Conservation (phyloP, 768 basidiomycete species). For the Rhizopogon roseolus region DNA sequence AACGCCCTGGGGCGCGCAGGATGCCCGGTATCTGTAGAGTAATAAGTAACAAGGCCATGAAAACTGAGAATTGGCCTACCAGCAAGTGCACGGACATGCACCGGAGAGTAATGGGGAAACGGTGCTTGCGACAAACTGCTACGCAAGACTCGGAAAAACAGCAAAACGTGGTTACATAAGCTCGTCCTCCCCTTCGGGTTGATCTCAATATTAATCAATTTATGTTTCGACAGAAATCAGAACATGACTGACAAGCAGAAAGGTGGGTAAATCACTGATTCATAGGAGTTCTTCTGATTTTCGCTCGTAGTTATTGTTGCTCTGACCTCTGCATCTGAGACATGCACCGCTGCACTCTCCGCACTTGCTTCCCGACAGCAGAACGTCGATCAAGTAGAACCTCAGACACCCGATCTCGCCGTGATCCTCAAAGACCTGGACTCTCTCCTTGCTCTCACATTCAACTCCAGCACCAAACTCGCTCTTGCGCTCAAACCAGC, state of each 20-base stretch:
- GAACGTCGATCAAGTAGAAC: background rate
- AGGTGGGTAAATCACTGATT: conserved; percentile 17
- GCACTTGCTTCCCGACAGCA: background rate
- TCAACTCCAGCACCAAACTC: conserved; percentile 53
- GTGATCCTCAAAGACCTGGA: conserved; percentile 52
- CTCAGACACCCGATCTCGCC: conserved; percentile 22
- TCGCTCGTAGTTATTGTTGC: conserved; percentile 8
- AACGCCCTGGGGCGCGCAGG: conserved; percentile 24
- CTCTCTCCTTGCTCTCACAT: conserved; percentile 53
- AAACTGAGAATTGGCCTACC: conserved; percentile 4
- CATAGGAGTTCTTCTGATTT: background rate
- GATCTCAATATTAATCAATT: no score
- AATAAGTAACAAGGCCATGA: background rate
- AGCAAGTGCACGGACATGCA: conserved; percentile 8
- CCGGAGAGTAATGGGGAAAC: background rate
- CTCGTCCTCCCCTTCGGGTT: background rate
- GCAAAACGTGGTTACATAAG: conserved; percentile 12
- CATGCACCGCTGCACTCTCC: conserved; percentile 17
- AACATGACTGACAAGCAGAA: conserved; percentile 37
- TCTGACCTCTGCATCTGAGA: conserved; percentile 9
- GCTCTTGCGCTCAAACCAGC: conserved; percentile 59
- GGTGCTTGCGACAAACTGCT: background rate
- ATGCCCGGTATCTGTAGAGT: conserved; percentile 31
- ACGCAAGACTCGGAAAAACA: conserved; percentile 1
- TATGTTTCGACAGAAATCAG: background rate